Percentiles rank a stretch among this genome's conserved stretches.
Conservation (phyloP, 441 rosid genomes). For the Flueggea neowawraea region DNA sequence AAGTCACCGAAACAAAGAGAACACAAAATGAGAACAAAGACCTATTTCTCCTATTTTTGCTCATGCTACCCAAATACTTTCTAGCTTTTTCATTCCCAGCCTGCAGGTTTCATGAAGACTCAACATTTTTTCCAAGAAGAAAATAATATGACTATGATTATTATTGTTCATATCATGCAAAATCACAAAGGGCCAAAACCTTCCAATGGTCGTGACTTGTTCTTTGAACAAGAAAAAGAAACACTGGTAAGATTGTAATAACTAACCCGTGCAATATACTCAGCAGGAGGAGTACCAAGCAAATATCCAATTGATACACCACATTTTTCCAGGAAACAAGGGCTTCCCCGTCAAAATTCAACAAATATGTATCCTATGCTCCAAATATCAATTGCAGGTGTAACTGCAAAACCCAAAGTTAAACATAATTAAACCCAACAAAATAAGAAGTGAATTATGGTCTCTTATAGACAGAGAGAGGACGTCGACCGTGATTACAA, state of each 20-base stretch:
- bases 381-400: conserved; percentile 99
- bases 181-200: conserved; percentile 7
- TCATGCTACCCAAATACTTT: conserved; percentile 76
- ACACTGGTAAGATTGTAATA: conserved; percentile 9
- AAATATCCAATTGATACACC: conserved; percentile 81
- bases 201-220: background rate
- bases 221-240: conserved; percentile 15
- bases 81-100: conserved; percentile 95
- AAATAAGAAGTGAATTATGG: background rate
- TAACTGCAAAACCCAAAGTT: conserved; percentile 53
- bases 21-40: no score
- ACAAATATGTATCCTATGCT: conserved; percentile 99
- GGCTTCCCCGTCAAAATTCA: conserved; percentile 87
- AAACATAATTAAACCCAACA: conserved; percentile 14
- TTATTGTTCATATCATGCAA: conserved; percentile 4
- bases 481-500: no score
- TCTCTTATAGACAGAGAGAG: background rate
- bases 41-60: no score
- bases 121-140: conserved; percentile 10
- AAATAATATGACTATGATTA: background rate
- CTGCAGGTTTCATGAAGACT: conserved; percentile 47
- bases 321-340: conserved; percentile 94
- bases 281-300: conserved; percentile 87
- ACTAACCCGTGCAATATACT: conserved; percentile 77
- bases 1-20: conserved; percentile 59